Evolutionary conservation across 1,284 basidiomycete species (phyloP).

Genomic region (Boletus smithii): DNA sequence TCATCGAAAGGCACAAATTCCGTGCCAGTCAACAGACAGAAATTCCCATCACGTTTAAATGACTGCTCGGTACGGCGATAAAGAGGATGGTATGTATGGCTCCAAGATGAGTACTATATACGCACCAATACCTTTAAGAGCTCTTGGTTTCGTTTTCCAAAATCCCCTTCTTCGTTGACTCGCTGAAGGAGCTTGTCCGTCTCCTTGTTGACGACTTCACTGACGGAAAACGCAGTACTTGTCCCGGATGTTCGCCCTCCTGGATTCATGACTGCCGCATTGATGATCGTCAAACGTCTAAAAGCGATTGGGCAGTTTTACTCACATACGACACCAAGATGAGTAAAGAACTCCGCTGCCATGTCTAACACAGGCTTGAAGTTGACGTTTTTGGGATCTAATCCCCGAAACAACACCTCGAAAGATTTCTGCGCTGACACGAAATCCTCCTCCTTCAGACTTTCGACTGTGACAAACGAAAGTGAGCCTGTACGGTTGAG

Average conservation of each 20-base stretch:
- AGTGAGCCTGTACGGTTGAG: not conserved
- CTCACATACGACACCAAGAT: constrained; percentile 9
- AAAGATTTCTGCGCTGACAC: not conserved
- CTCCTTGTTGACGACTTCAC: not conserved
- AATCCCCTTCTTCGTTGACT: not conserved
- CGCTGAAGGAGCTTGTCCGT: constrained; percentile 2
- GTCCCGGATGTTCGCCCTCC: not conserved
- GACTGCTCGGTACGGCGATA: not conserved
- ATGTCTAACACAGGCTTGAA: constrained; percentile 1
- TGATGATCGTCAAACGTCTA: not conserved
- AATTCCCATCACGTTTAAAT: not conserved
- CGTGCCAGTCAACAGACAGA: not conserved
- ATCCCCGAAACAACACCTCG: constrained; percentile 1
- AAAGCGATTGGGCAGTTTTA: not conserved
- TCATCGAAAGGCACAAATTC: not conserved
- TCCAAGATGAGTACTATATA: not conserved
- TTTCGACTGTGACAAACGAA: not conserved
- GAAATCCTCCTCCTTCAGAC: not conserved
- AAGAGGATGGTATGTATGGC: not conserved
- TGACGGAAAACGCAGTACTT: not conserved
- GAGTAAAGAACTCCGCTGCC: constrained; percentile 4
- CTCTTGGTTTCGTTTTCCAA: not conserved
- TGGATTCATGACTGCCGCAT: constrained; percentile 2
- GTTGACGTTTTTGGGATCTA: not conserved
- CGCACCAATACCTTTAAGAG: constrained; percentile 2